A percentile compares a stretch with the other conserved stretches of the same genome.
Evolutionary conservation across 1,139 yeast genomes (phyloP).

Genomic region (Lodderomyces margitis): DNA sequence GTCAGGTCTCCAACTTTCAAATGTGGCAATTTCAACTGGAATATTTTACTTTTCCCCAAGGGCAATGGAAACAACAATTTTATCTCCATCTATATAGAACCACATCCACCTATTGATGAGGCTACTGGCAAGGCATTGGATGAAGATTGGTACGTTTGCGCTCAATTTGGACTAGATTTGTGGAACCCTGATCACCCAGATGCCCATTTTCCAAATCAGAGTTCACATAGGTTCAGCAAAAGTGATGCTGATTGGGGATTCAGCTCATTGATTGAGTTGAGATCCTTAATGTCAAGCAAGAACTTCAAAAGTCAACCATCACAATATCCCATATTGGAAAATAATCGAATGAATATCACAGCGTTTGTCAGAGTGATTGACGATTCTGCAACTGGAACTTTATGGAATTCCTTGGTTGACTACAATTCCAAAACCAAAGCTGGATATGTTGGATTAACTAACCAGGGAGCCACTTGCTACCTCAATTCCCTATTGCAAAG

Average conservation of each 20-base stretch:
- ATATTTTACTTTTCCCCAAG: slow-evolving; percentile 71
- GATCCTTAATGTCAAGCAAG: slow-evolving; percentile 35
- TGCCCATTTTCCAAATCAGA: slow-evolving; percentile 59
- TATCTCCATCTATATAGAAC: slow-evolving; percentile 67
- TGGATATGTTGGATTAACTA: slow-evolving; percentile 88
- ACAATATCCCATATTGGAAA: slow-evolving; percentile 43
- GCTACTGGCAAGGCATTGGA: slow-evolving; percentile 29
- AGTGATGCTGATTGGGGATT: slow-evolving; percentile 96
- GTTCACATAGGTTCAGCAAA: slow-evolving; percentile 75
- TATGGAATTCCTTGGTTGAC: slow-evolving; percentile 84
- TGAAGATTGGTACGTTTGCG: slow-evolving; percentile 77
- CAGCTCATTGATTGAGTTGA: slow-evolving; percentile 65
- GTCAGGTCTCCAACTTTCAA: slow-evolving; percentile 54
- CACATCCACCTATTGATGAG: slow-evolving; percentile 44
- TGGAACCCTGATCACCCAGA: slow-evolving; percentile 79
- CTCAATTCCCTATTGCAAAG: slow-evolving; percentile 89
- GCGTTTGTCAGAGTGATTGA: slow-evolving; percentile 75
- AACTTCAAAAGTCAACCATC: slow-evolving; percentile 13
- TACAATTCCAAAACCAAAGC: slow-evolving; percentile 87
- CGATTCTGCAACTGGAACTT: slow-evolving; percentile 86
- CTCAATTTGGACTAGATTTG: slow-evolving; percentile 81
- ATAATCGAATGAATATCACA: slow-evolving; percentile 64
- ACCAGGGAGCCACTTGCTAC: slow-evolving; percentile 98
- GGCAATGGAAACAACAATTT: slow-evolving; percentile 53
- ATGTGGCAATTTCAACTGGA: slow-evolving; percentile 74